These are phyloP conservation scores for Backusella morwellensis DNA, from an alignment of 192 early-diverging fungal genomes.

Conservation along the genomic window DNA sequence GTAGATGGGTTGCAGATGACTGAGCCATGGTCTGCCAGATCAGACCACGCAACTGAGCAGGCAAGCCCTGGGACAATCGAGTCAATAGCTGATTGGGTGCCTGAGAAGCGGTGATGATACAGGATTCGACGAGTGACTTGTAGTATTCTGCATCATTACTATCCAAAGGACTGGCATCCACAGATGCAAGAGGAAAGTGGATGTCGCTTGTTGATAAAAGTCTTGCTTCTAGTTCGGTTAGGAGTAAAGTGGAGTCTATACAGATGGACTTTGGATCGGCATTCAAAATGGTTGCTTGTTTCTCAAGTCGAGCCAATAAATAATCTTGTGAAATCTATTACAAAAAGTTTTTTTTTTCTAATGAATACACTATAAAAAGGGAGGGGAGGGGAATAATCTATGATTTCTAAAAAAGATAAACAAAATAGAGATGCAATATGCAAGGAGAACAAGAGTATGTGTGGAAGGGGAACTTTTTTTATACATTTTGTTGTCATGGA, in stretches of 20 bases:
- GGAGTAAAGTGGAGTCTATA: constrained; percentile 54
- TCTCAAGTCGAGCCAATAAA: constrained; percentile 54
- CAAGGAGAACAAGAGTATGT: not conserved
- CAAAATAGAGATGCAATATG: constrained; percentile 6
- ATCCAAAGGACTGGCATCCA: constrained; percentile 45
- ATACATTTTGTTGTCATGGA: constrained; percentile 1
- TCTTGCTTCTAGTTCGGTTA: constrained; percentile 43
- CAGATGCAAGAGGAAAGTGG: constrained; percentile 33
- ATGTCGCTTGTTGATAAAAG: not conserved
- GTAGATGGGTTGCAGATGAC: constrained; percentile 76
- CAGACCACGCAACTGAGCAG: constrained; percentile 76
- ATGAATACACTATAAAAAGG: not conserved
- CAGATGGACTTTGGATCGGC: constrained; percentile 59
- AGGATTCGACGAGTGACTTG: constrained; percentile 38
- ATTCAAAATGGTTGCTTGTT: constrained; percentile 53
- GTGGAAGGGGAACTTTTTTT: not conserved
- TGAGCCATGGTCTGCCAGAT: constrained; percentile 92
- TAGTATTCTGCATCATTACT: constrained; percentile 69
- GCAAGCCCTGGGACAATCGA: constrained; percentile 87
- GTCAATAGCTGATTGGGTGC: constrained; percentile 62
- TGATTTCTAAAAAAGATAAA: not conserved
- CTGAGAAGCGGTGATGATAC: constrained; percentile 65
- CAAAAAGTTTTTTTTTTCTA: not conserved
- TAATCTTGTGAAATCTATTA: constrained; percentile 51
- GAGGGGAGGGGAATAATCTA: not conserved